Conservation (phyloP, 2,329 filamentous ascomycete species). For the Diaporthe longicolla region DNA sequence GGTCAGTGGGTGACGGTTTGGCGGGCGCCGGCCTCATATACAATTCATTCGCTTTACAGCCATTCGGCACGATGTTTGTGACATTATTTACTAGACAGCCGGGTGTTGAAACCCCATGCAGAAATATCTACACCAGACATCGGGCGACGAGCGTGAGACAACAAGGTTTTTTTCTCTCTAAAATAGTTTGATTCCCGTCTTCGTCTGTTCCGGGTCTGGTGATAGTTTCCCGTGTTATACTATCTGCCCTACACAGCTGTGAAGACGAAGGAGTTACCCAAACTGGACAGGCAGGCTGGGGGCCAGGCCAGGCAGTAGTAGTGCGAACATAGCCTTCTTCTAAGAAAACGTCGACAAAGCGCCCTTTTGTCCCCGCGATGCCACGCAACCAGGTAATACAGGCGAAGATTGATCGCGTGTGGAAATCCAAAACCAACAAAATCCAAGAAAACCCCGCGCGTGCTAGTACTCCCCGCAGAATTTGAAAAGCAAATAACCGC, state of each 20-base stretch:
- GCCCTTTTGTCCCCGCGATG: conserved; percentile 26
- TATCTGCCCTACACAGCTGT: background rate
- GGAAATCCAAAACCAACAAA: conserved; percentile 14
- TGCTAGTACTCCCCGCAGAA: conserved; percentile 4
- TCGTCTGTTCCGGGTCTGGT: conserved; percentile 7
- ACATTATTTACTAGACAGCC: background rate
- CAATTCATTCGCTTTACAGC: background rate
- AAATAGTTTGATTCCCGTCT: conserved; percentile 12
- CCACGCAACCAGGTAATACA: conserved; percentile 23
- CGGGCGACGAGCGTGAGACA: background rate
- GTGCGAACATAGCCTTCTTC: conserved; percentile 26
- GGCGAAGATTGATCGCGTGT: background rate
- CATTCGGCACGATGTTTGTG: background rate
- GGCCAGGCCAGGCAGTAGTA: background rate
- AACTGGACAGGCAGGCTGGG: background rate
- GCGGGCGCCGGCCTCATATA: background rate
- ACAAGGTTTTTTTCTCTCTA: background rate
- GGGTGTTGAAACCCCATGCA: background rate
- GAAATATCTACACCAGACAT: background rate
- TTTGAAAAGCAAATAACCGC: conserved; percentile 13
- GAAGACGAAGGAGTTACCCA: background rate
- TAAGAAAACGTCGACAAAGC: conserved; percentile 5
- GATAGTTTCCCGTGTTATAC: background rate
- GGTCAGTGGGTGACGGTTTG: background rate
- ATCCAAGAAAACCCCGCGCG: conserved; percentile 20